A percentile compares a stretch with the other conserved stretches of the same genome.
Conservation (phyloP, 2,329 filamentous ascomycete species). For the Trichophyton benhamiae region DNA sequence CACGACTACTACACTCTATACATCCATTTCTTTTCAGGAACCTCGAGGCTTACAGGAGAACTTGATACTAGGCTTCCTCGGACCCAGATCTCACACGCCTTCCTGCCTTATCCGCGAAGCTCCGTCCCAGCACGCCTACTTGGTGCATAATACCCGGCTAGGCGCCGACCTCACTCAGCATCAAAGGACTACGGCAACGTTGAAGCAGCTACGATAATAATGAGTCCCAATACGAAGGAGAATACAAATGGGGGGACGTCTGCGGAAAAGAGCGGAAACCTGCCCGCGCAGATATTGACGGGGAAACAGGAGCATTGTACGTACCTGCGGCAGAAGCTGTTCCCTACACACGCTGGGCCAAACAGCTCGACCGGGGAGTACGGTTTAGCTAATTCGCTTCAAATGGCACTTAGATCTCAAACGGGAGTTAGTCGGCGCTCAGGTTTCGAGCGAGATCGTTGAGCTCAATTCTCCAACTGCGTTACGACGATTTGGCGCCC, state of each 20-base stretch:
- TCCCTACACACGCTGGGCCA: neutral
- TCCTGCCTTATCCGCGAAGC: neutral
- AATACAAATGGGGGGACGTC: neutral
- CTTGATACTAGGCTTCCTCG: neutral
- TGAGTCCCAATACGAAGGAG: neutral
- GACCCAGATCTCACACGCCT: neutral
- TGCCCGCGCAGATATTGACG: conserved; percentile 52
- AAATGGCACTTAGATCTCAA: conserved; percentile 59
- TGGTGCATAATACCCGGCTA: neutral
- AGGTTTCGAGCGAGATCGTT: conserved; percentile 78
- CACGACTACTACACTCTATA: no score
- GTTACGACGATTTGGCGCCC: conserved; percentile 85
- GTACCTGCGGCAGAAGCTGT: conserved; percentile 22
- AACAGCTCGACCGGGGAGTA: conserved; percentile 4
- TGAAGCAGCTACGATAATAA: neutral
- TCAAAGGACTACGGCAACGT: neutral
- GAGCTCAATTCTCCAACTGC: conserved; percentile 93
- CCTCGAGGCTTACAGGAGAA: neutral
- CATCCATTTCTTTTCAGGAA: neutral
- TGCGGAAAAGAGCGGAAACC: neutral
- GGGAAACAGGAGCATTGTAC: conserved; percentile 97
- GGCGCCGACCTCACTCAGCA: no score
- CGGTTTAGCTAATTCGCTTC: neutral
- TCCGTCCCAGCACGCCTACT: neutral
- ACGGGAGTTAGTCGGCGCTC: conserved; percentile 79